A percentile compares a stretch with the other conserved stretches of the same genome.
Evolutionary conservation across 1,284 basidiomycete species (phyloP).

Genomic region (Sanghuangporus weigelae): DNA sequence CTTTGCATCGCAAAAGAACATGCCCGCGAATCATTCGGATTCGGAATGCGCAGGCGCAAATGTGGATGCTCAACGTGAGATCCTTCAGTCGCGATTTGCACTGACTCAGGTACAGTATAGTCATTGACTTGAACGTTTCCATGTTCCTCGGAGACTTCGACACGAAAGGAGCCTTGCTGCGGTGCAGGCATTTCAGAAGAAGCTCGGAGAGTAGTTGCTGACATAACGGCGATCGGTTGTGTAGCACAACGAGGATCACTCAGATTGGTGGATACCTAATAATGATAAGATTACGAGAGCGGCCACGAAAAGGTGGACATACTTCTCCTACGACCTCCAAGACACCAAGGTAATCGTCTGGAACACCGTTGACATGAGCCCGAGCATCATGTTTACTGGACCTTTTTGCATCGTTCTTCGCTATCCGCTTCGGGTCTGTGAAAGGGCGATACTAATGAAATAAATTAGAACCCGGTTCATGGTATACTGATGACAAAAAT

Average conservation of each 20-base stretch:
- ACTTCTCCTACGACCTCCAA: not conserved
- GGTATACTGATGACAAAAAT: not conserved
- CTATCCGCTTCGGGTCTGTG: slow-evolving; percentile 7
- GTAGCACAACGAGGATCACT: not conserved
- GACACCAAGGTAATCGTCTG: not conserved
- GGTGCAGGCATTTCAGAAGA: too few relatives aligned
- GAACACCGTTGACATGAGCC: slow-evolving; percentile 6
- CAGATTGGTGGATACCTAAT: not conserved
- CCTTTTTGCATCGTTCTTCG: slow-evolving; percentile 6
- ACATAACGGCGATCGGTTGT: too few relatives aligned
- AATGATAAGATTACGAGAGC: not conserved
- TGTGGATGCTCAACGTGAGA: not conserved
- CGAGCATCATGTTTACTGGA: not conserved
- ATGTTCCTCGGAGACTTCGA: too few relatives aligned
- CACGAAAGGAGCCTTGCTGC: too few relatives aligned
- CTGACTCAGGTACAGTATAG: not conserved
- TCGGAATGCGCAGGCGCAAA: not conserved
- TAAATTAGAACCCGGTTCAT: not conserved
- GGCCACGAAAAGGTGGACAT: not conserved
- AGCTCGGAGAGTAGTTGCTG: too few relatives aligned
- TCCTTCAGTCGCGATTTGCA: not conserved
- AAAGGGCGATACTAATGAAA: slow-evolving; percentile 6
- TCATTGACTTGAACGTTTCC: not conserved
- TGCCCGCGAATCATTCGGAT: not conserved
- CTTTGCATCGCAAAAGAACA: not conserved